Base-by-base conservation (phyloP, 192 early-diverging fungal genomes). In the Diversispora epigaea region DNA sequence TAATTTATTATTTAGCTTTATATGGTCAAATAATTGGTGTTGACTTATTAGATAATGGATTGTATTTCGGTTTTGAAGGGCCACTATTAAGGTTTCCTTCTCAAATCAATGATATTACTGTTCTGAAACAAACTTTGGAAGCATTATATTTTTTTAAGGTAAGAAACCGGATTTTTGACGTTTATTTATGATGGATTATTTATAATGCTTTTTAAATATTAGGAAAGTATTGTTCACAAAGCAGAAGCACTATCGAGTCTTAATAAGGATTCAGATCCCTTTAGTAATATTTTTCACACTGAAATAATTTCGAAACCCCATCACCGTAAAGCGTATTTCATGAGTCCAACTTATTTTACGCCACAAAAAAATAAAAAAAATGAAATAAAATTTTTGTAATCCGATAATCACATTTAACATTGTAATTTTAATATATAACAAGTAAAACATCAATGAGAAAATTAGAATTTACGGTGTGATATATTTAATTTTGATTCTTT, bases 141-240 rank as follows among this genome's bases (percentile, higher is more conserved):
- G 14, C 39, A 17, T 65, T 75, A 75, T 65, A 75, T 75, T 75
- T 66, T 46, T 75, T 75, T 75, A 75, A 75, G 65, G 73, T 75
- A 75, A 75, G 61, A 66, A 70, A 70, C 68, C 25, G 2, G 25
- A 32, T 32, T 32, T n/a, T 32, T 32, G 25, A 55, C 54, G 0
- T 76, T 39, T 40, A 75, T 67, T 58, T 8, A 39, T 76, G 52
- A 65, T 46, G 41, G 43, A 54, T 65, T n/a, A 44, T 68, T 57
- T 39, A 52, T 67, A 75, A 65, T 46, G 6, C 25, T 32, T 22
- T 45, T 65, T 63, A 21, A 66, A 75, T 66, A 40, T n/a, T 57
- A 73, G 71, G 55, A 73, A 60, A 73, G 39, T 60, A 52, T 73
- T 63, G 12, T 61, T 73, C 7, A 39, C 56, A 75, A 75, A 63